Percentiles rank a stretch among this genome's conserved stretches.
phyloP scores from a whole-genome alignment of 306 rosid genomes.

The Oxytropis ochrocephala region DNA sequence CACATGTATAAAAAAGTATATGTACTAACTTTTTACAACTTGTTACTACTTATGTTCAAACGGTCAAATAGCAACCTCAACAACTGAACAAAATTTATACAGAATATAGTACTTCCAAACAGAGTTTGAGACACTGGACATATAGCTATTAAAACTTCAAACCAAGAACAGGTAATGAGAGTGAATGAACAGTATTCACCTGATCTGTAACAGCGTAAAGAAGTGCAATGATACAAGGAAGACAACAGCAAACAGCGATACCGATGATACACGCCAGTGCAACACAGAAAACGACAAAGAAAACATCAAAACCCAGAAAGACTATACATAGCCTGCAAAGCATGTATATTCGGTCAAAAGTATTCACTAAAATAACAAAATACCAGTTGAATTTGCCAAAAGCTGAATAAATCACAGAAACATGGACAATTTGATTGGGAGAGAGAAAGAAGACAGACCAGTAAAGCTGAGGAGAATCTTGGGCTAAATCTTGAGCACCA shows the following conservation, averaged over 20 bases:
- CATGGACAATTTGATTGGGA: constrained; percentile 10
- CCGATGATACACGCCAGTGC: constrained; percentile 94
- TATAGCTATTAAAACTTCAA: neutral
- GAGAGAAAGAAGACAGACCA: constrained; percentile 48
- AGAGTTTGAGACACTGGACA: constrained; percentile 3
- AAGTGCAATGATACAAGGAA: constrained; percentile 89
- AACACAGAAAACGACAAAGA: constrained; percentile 97
- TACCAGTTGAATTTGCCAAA: constrained; percentile 22
- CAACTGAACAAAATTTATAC: neutral
- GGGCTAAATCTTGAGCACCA: constrained; percentile 67
- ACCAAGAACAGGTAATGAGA: constrained; percentile 3
- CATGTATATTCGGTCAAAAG: constrained; percentile 20
- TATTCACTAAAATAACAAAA: constrained; percentile 15
- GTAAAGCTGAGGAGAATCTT: constrained; percentile 74
- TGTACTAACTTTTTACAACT: neutral
- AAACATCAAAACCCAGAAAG: constrained; percentile 95
- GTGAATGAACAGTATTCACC: constrained; percentile 39
- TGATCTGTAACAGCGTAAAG: constrained; percentile 93
- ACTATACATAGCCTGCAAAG: constrained; percentile 87
- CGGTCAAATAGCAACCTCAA: neutral
- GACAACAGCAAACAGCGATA: constrained; percentile 95
- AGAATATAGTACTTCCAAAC: neutral
- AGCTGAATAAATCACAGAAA: constrained; percentile 1
- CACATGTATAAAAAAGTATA: neutral
- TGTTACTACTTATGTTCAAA: neutral